Conservation (phyloP, 768 basidiomycete species). For the Boletus rubroflammeus region DNA sequence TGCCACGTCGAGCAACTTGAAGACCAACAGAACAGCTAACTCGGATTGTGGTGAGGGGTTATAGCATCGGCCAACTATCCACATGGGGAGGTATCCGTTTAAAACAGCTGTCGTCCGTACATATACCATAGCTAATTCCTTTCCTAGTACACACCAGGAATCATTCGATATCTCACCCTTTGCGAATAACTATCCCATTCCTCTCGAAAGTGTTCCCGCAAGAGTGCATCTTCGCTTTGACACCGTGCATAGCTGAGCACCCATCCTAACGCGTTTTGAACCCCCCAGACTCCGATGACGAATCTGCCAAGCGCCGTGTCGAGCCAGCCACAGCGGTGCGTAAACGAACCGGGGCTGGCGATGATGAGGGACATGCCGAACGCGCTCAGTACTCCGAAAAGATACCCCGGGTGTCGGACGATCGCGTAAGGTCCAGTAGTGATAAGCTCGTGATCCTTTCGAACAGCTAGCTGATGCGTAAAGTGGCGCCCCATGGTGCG, state of each 20-base stretch:
- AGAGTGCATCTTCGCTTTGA: slow-evolving; percentile 23
- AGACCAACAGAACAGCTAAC: not conserved
- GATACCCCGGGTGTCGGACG: slow-evolving; percentile 37
- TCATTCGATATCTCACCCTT: slow-evolving; percentile 24
- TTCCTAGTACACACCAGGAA: slow-evolving; percentile 27
- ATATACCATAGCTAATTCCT: not conserved
- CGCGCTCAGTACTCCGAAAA: slow-evolving; percentile 21
- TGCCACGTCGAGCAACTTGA: not conserved
- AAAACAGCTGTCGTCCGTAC: not conserved
- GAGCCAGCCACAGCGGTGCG: slow-evolving; percentile 27
- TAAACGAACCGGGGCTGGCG: slow-evolving; percentile 30
- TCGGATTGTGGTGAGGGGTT: not conserved
- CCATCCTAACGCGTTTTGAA: slow-evolving; percentile 24
- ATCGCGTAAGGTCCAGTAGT: slow-evolving; percentile 34
- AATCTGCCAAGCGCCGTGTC: slow-evolving; percentile 13
- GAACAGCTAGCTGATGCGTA: slow-evolving; percentile 34
- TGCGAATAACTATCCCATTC: slow-evolving; percentile 25
- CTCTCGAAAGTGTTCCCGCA: slow-evolving; percentile 19
- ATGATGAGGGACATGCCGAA: slow-evolving; percentile 32
- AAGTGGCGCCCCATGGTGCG: slow-evolving; percentile 32
- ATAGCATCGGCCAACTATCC: not conserved
- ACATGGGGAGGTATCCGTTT: not conserved
- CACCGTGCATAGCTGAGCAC: slow-evolving; percentile 30
- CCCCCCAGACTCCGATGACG: slow-evolving; percentile 27
- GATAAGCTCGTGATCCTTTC: slow-evolving; percentile 29